Percentiles rank a stretch among this genome's conserved stretches.
These are phyloP conservation scores for Sordariomycetes sp. DNA, from an alignment of 2,329 filamentous ascomycete species.

Conservation along the genomic window DNA sequence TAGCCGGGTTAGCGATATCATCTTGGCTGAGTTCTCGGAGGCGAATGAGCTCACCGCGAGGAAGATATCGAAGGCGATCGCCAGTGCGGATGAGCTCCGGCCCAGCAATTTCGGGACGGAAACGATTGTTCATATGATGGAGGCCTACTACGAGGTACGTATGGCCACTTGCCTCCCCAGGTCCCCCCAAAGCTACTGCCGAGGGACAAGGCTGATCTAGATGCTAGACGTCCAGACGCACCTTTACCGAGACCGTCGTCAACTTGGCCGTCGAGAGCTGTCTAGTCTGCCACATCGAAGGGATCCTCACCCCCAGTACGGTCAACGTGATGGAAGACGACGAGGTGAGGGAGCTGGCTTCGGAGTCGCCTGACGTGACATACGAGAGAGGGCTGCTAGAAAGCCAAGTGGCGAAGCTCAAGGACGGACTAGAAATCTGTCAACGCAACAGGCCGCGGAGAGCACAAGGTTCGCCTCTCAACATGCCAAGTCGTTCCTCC, in stretches of 20 bases:
- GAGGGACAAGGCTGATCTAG: background rate
- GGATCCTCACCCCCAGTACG: constrained; percentile 23
- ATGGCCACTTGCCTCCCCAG: background rate
- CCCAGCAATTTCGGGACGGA: constrained; percentile 19
- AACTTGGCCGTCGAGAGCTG: constrained; percentile 34
- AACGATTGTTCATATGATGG: constrained; percentile 28
- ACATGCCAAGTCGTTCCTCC: background rate
- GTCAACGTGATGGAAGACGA: constrained; percentile 20
- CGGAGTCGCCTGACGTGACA: constrained; percentile 15
- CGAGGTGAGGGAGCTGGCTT: constrained; percentile 13
- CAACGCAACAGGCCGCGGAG: background rate
- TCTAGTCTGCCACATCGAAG: constrained; percentile 24
- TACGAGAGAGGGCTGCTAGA: constrained; percentile 4
- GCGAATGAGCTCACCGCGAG: background rate
- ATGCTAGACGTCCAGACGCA: constrained; percentile 23
- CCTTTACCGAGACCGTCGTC: constrained; percentile 32
- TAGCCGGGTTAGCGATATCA: background rate
- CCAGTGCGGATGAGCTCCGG: background rate
- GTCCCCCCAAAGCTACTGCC: background rate
- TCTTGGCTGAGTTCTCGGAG: background rate
- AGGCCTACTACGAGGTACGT: constrained; percentile 27
- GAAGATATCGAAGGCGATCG: constrained; percentile 6
- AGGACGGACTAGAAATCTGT: background rate
- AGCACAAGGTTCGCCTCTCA: background rate
- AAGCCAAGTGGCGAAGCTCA: background rate